Evolutionary conservation across 1,284 basidiomycete species (phyloP).

Genomic region (Sporisorium iseilematis-ciliati): DNA sequence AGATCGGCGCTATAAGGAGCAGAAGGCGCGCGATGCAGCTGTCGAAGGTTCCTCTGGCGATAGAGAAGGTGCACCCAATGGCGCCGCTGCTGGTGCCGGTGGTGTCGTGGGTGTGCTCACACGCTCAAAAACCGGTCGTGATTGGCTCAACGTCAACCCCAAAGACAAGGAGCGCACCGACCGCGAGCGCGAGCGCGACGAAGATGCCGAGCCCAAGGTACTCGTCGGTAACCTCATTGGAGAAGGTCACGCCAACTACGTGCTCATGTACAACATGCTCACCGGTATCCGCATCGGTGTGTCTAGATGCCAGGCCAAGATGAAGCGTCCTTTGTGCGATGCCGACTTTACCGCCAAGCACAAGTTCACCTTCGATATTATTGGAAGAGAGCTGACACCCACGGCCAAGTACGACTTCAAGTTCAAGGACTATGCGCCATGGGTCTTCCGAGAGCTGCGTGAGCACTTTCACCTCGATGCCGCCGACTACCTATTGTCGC

Average conservation of each 20-base stretch:
- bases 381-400: constrained; percentile 96
- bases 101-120: constrained; percentile 36
- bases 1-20: constrained; percentile 62
- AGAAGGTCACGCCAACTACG: constrained; percentile 97
- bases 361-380: constrained; percentile 97
- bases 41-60: constrained; percentile 30
- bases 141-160: constrained; percentile 38
- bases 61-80: constrained; percentile 13
- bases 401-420: constrained; percentile 97
- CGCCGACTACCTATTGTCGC: constrained; percentile 93
- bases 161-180: constrained; percentile 36
- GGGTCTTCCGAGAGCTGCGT: constrained; percentile 94
- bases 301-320: constrained; percentile 95
- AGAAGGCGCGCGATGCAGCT: constrained; percentile 45
- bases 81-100: constrained; percentile 10
- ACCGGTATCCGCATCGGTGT: constrained; percentile 96
- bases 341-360: constrained; percentile 90
- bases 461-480: constrained; percentile 96
- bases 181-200: constrained; percentile 34
- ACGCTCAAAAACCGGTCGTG: constrained; percentile 43
- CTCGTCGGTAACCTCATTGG: constrained; percentile 95
- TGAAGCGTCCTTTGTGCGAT: constrained; percentile 83
- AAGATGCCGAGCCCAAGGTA: constrained; percentile 71
- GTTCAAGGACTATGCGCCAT: constrained; percentile 99
- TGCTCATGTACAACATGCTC: constrained; percentile 99